A percentile compares a stretch with the other conserved stretches of the same genome.
Evolutionary conservation across 352 stramenopile species (phyloP).

Genomic region (Globisporangium emineosum): DNA sequence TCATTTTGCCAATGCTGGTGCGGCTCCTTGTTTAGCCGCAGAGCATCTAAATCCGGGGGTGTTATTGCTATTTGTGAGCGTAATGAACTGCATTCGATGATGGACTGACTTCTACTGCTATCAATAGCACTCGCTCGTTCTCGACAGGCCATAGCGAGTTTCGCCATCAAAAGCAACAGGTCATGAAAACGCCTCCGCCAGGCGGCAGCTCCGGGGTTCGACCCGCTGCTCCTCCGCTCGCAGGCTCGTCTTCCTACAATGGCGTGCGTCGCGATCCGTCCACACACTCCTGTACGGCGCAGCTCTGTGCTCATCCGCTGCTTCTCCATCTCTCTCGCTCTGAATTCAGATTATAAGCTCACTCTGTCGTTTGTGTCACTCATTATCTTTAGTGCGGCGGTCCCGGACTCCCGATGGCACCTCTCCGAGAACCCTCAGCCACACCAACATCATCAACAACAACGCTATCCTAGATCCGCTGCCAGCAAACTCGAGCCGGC

Average conservation of each 20-base stretch:
- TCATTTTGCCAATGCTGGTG: too few relatives aligned
- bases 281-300: neutral
- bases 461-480: neutral
- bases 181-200: constrained; percentile 3
- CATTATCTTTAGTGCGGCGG: constrained; percentile 2
- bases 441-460: neutral
- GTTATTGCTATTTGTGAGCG: too few relatives aligned
- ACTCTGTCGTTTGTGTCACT: neutral
- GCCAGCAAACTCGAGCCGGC: neutral
- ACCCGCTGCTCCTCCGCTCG: neutral
- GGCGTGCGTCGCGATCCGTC: constrained; percentile 13
- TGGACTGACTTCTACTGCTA: too few relatives aligned
- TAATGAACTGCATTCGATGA: too few relatives aligned
- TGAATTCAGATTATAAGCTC: neutral
- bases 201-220: neutral
- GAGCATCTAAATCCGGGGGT: too few relatives aligned
- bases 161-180: neutral
- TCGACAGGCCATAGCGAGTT: neutral
- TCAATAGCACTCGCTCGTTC: neutral
- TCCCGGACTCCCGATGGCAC: constrained; percentile 10
- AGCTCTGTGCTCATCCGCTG: neutral
- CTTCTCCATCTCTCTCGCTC: neutral
- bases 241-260: neutral
- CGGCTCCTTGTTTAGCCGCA: too few relatives aligned
- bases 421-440: constrained; percentile 1